Evolutionary conservation across 106 monocot genomes (phyloP), one percentile per base, ranked within the genome.

Genomic region (Agapanthus africanus): DNA sequence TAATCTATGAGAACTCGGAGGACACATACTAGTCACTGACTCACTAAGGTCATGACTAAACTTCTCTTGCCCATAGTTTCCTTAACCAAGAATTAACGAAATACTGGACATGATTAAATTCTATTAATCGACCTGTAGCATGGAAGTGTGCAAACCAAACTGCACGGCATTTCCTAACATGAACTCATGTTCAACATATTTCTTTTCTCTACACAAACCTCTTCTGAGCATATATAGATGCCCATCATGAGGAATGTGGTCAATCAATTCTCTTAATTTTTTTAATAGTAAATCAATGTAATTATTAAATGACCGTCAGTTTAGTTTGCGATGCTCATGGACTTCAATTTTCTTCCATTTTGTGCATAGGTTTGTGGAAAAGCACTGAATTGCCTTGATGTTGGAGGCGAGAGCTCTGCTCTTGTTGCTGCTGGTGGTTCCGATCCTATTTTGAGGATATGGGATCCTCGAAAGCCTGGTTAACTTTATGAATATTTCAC

Each of bases 401-500:
- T 91, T 59, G 97, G 97, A 75, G 91, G 97, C 33, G 91, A 97
- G 75, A 64, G 82, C 28, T 85, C 86, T 84, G 74, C 91, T 46
- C 86, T 97, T 65, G 62, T 97, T 63, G 89, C 82, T 73, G 89
- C 89, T 68, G 97, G 97, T 46, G 92, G 89, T 37, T 97, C 97
- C 62, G 97, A 97, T 54, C 92, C 79, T 52, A 63, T 92, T 19
- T 37, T 97, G 16, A 84, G 97, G 68, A 71, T 97, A 32, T 97
- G 92, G 97, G 97, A 97, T 74, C 97, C 97, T 67, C 88, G 91
- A n/a, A 89, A 90, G 67, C 92, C 97, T 69, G 92, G 97, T 97
- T 44, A 67, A 52, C 15, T 67, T 50, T 71, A 44, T 13, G 30
- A 40, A 23, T n/a, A 8, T 49, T 31, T 22, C 18, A 8, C 16